Conservation (phyloP, 352 stramenopile species). For the Globisporangium solare region DNA sequence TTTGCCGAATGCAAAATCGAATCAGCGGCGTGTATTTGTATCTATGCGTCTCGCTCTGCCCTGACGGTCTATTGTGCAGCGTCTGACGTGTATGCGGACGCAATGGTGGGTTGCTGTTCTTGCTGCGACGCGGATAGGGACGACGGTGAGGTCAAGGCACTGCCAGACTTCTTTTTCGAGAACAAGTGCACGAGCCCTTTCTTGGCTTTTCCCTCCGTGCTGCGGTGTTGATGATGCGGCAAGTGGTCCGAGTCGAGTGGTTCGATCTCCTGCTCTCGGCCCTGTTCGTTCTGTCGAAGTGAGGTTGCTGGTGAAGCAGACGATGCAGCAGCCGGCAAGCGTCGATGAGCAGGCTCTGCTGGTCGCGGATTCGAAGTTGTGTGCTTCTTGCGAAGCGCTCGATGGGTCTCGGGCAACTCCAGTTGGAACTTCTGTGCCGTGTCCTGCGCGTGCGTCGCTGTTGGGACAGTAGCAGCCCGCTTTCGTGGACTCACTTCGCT, state of each 20-base stretch:
- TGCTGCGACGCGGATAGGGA: conserved; percentile 10
- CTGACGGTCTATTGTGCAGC: not conserved
- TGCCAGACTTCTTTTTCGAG: conserved; percentile 14
- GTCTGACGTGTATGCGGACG: not conserved
- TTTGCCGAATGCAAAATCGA: not conserved
- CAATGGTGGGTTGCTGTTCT: not conserved
- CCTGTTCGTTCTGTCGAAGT: not conserved
- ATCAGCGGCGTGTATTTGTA: not conserved
- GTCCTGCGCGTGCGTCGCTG: conserved; percentile 3
- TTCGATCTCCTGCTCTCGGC: not conserved
- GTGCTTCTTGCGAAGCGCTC: conserved; percentile 34
- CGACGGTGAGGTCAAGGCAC: conserved; percentile 1
- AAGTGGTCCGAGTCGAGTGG: not conserved
- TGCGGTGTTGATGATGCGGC: conserved; percentile 2
- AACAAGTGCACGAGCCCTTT: conserved; percentile 20
- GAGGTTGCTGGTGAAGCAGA: not conserved
- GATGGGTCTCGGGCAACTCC: conserved; percentile 40
- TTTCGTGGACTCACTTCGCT: conserved; percentile 11
- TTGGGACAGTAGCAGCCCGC: not conserved
- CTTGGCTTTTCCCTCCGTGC: conserved; percentile 17
- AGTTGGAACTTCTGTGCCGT: conserved; percentile 33
- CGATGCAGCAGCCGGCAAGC: not conserved
- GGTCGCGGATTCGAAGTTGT: not conserved
- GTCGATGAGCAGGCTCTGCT: conserved; percentile 1
- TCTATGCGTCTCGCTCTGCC: not conserved